Base-by-base conservation (phyloP, 176 grass and related monocot species). In the Raddia guianensis region DNA sequence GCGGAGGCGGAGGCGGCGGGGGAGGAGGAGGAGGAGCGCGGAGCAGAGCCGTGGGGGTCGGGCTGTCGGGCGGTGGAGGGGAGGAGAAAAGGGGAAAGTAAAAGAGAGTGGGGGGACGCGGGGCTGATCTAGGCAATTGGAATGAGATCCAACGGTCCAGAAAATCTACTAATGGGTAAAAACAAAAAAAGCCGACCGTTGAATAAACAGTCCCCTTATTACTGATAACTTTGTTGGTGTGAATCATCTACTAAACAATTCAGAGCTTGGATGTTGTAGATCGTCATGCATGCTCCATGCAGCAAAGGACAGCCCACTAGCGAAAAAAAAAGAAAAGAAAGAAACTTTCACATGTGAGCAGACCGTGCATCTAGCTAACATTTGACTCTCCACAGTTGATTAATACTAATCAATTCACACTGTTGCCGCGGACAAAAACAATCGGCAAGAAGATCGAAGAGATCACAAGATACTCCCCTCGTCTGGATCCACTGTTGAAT, bases 381-480 rank as follows among this genome's bases (percentile, higher is more conserved):
- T 85, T 89, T 89, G 82, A 85, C 65, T 49, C 78, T 68, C 53
- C 1, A 54, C 54, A 90, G 60, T 77, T 78, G 82, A 82, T 40
- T 63, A 68, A 50, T 75, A 27, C 48, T 74, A 70, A 71, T 43
- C 68, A 64, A 65, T 63, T 63, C 19, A 45, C 9, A 82, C 67
- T 77, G 52, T 78, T 59, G 60, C 52, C 34, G 34, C 58, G 60
- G 78, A 77, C 73, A 85, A 49, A 63, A 37, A 64, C 32, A 55
- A 63, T 72, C 0, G n/a, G n/a, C 18, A 70, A 78, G 45, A 43
- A 34, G 34, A 84, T 63, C 33, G 6, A 44, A 84, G 74, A 63
- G 64, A 55, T 64, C 82, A 85, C 49, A 85, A 89, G 77, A 90
- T 82, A 73, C 81, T 75, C 56, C 87, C 70, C 54, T 69, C 77